Evolutionary conservation across 2,329 filamentous ascomycete species (phyloP).

Genomic region (Rhynchosporium agropyri): DNA sequence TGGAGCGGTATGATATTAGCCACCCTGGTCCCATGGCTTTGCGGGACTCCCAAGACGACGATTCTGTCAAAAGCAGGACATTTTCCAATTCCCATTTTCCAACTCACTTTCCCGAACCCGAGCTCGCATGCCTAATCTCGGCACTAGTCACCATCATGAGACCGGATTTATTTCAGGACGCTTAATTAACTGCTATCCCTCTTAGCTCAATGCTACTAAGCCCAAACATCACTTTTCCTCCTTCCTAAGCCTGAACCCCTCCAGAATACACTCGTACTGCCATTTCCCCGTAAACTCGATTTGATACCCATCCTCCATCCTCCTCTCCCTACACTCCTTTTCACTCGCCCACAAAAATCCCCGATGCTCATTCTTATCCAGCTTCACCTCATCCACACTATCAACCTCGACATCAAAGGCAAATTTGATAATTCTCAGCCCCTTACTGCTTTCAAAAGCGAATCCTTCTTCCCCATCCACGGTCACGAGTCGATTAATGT

Average conservation of each 20-base stretch:
- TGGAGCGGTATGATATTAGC: neutral
- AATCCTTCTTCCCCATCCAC: neutral
- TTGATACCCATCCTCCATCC: conserved; percentile 12
- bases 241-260: conserved; percentile 19
- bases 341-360: conserved; percentile 22
- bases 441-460: neutral
- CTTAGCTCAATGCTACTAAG: no score
- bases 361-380: conserved; percentile 25
- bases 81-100: no score
- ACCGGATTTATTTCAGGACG: neutral
- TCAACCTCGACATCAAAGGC: conserved; percentile 23
- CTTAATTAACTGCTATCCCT: no score
- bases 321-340: conserved; percentile 18
- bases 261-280: conserved; percentile 16
- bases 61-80: no score
- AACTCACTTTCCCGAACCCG: no score
- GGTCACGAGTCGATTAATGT: conserved; percentile 12
- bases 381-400: conserved; percentile 10
- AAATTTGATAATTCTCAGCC: conserved; percentile 23
- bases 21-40: no score
- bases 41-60: no score
- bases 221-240: neutral
- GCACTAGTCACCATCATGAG: no score
- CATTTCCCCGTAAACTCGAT: conserved; percentile 15
- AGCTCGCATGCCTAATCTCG: no score